Evolutionary conservation across 2,329 filamentous ascomycete genomes (phyloP).

Genomic region (Fusarium sp.): DNA sequence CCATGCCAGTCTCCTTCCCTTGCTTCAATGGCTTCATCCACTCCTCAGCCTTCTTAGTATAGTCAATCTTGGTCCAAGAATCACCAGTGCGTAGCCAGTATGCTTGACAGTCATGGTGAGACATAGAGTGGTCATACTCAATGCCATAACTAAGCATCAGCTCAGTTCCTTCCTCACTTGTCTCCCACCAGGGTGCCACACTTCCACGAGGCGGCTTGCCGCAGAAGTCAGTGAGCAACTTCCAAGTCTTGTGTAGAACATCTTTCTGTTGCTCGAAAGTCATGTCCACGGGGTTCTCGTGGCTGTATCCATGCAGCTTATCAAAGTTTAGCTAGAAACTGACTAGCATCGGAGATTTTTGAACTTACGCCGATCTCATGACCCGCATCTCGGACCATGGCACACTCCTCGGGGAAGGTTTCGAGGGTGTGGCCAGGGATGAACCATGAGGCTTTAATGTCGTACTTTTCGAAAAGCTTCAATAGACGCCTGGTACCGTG

Average conservation of each 20-base stretch:
- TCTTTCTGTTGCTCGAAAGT: too few relatives aligned
- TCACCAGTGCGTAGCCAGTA: conserved; percentile 77
- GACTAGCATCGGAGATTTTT: conserved; percentile 63
- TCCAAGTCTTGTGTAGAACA: too few relatives aligned
- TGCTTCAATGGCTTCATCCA: conserved; percentile 66
- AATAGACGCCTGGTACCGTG: too few relatives aligned
- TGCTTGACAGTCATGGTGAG: conserved; percentile 72
- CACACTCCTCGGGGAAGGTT: conserved; percentile 62
- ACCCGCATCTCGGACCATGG: conserved; percentile 61
- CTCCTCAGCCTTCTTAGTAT: conserved; percentile 54
- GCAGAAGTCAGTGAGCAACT: conserved; percentile 73
- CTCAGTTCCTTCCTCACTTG: conserved; percentile 74
- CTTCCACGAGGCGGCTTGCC: conserved; percentile 77
- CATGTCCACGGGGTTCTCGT: too few relatives aligned
- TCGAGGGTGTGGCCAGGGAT: conserved; percentile 65
- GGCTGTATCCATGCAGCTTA: background rate
- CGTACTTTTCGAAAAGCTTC: conserved; percentile 75
- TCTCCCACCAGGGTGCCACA: conserved; percentile 83
- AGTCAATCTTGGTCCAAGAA: conserved; percentile 77
- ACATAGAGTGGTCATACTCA: conserved; percentile 77
- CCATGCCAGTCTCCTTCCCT: conserved; percentile 71
- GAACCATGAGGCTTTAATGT: conserved; percentile 74
- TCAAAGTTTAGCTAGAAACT: background rate
- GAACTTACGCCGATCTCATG: conserved; percentile 59
- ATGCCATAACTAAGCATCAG: conserved; percentile 75